Evolutionary conservation across 306 rosid species (phyloP).

Genomic region (Vicia faba): DNA sequence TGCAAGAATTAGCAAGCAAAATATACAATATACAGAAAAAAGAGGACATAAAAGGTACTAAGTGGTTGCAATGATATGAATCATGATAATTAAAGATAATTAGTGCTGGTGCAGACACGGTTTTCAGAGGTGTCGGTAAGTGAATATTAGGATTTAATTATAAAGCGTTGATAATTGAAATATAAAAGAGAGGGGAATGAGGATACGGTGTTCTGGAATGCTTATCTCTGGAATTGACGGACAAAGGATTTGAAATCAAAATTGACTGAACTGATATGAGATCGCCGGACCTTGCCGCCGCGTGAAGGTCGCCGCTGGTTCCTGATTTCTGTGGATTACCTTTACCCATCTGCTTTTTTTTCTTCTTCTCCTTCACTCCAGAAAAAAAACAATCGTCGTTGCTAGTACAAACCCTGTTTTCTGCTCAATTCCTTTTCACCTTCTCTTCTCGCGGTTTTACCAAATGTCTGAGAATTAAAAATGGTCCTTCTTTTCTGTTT

Average conservation of each 20-base stretch:
- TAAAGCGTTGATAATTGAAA: too few species aligned
- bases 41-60: too few species aligned
- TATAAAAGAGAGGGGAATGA: not conserved
- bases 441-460: conserved; percentile 21
- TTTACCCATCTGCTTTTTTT: conserved; percentile 60
- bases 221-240: conserved; percentile 83
- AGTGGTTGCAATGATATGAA: too few species aligned
- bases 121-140: too few species aligned
- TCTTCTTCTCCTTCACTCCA: not conserved
- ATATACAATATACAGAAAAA: too few species aligned
- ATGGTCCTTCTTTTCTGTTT: not conserved
- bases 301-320: conserved; percentile 61
- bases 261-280: conserved; percentile 56
- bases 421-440: not conserved
- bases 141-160: too few species aligned
- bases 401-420: conserved; percentile 4
- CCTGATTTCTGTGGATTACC: conserved; percentile 54
- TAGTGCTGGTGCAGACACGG: too few species aligned
- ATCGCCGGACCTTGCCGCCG: conserved; percentile 88
- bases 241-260: conserved; percentile 64
- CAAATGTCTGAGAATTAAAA: not conserved
- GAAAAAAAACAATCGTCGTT: too few species aligned
- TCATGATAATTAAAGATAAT: too few species aligned
- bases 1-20: too few species aligned
- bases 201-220: conserved; percentile 99